Base-by-base conservation (phyloP, 257 asterid species). In the Plantago major region DNA sequence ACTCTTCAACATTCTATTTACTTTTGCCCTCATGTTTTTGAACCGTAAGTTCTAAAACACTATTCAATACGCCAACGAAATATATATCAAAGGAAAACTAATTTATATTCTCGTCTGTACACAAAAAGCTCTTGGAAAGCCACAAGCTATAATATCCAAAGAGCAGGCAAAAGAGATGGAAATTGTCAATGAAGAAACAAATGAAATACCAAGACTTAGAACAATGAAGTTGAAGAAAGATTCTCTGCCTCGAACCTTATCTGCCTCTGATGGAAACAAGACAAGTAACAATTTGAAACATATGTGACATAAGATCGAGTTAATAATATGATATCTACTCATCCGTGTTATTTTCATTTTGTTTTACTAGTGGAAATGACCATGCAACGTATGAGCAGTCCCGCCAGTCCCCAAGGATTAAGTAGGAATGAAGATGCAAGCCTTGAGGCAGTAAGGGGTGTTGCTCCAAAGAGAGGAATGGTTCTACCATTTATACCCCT, bases 71-170 rank as follows among this genome's bases (percentile, higher is more conserved):
- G 17, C 9, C 5, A 40, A 15, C 18, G 40, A 33, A 33, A 33
- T n/a, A 40, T 18, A 14, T n/a, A n/a, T 46, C 37, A 16, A 26
- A 15, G 12, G 58, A 19, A 0, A 16, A 46, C 53, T 68, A 13
- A 56, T 26, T 47, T 53, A 22, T n/a, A 7, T 33, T 33, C 14
- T 50, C 40, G 10, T 5, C 3, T 37, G 57, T 6, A 60, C 33
- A 55, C n/a, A 58, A 78, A n/a, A 58, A 89, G 99, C 96, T 71
- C 79, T 76, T 6, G 95, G 87, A 55, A 85, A 78, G 67, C 93
- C 93, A 67, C 95, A 84, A 78, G 96, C 97, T 56, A 77, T 78
- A 73, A 80, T 92, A 71, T 84, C 99, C 19, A 81, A 89, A 68
- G 96, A 89, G 74, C 81, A 84, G 60, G 96, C 90, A 17, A 74